phyloP scores from a whole-genome alignment of 2,329 filamentous ascomycete species.

The Bisporella sp. region DNA sequence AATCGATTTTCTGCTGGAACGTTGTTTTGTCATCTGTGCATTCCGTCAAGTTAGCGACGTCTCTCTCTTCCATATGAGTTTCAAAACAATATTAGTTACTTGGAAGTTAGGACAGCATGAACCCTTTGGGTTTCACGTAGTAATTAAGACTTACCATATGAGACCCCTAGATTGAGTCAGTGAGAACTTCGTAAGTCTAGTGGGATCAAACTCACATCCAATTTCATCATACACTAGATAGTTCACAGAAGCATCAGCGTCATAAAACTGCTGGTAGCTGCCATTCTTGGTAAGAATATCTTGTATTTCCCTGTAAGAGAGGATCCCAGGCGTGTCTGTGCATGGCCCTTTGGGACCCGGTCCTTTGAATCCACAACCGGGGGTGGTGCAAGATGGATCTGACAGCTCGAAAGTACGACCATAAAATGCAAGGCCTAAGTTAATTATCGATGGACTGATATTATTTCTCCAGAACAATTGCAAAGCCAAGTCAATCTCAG shows the following conservation, averaged over 20 bases:
- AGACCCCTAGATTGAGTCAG: slow-evolving; percentile 2
- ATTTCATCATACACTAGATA: neutral
- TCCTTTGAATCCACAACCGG: slow-evolving; percentile 14
- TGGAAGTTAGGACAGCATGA: too few relatives aligned
- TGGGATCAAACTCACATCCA: too few relatives aligned
- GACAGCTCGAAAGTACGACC: slow-evolving; percentile 24
- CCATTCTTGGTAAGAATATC: slow-evolving; percentile 17
- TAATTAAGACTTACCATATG: slow-evolving; percentile 11
- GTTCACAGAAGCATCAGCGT: slow-evolving; percentile 17
- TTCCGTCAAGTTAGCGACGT: too few relatives aligned
- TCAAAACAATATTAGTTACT: too few relatives aligned
- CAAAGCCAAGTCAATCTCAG: slow-evolving; percentile 35
- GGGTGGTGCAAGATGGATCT: slow-evolving; percentile 15
- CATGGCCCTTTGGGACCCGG: slow-evolving; percentile 13
- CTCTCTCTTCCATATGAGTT: too few relatives aligned
- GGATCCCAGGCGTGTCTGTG: slow-evolving; percentile 19
- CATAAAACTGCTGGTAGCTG: neutral
- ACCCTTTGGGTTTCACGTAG: too few relatives aligned
- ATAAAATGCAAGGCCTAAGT: slow-evolving; percentile 40
- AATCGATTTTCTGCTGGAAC: slow-evolving; percentile 21
- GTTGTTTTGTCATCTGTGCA: slow-evolving; percentile 19
- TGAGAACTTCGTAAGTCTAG: too few relatives aligned
- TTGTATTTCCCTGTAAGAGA: slow-evolving; percentile 29
- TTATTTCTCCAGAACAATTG: slow-evolving; percentile 40
- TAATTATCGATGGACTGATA: slow-evolving; percentile 34